phyloP scores from a whole-genome alignment of 805 yeast genomes.

The Yarrowia yakushimensis region DNA sequence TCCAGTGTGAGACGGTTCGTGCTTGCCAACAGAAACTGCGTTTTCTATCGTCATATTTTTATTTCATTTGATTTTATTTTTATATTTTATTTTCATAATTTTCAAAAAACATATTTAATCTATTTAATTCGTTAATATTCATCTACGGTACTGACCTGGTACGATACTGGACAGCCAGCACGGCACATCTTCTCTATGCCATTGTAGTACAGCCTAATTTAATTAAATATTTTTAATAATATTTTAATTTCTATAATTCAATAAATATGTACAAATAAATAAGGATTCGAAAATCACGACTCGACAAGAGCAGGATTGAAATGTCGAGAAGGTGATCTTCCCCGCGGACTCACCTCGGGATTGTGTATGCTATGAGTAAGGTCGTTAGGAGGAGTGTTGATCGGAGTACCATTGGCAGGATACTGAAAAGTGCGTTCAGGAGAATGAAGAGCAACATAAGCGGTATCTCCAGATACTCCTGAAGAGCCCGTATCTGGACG shows the following conservation, averaged over 20 bases:
- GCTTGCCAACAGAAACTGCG: too few species aligned
- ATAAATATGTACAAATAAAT: constrained; percentile 12
- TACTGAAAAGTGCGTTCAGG: constrained; percentile 2
- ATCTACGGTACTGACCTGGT: too few species aligned
- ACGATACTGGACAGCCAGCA: too few species aligned
- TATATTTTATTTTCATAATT: too few species aligned
- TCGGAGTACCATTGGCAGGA: neutral
- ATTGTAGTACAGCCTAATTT: too few species aligned
- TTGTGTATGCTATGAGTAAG: neutral
- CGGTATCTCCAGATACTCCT: neutral
- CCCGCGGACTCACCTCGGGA: neutral
- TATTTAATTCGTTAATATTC: too few species aligned
- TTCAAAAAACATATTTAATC: too few species aligned
- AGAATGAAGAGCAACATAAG: neutral
- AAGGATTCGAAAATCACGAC: neutral
- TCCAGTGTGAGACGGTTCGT: too few species aligned
- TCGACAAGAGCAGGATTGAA: neutral
- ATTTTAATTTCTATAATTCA: neutral
- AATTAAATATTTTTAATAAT: too few species aligned
- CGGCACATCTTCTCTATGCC: too few species aligned
- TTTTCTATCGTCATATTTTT: too few species aligned
- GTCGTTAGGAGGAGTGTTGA: neutral
- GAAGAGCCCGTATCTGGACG: neutral
- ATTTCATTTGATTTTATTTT: too few species aligned
- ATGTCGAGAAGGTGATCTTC: neutral